Conservation (phyloP, 2,329 filamentous ascomycete species). For the Colletotrichum spaethianum region DNA sequence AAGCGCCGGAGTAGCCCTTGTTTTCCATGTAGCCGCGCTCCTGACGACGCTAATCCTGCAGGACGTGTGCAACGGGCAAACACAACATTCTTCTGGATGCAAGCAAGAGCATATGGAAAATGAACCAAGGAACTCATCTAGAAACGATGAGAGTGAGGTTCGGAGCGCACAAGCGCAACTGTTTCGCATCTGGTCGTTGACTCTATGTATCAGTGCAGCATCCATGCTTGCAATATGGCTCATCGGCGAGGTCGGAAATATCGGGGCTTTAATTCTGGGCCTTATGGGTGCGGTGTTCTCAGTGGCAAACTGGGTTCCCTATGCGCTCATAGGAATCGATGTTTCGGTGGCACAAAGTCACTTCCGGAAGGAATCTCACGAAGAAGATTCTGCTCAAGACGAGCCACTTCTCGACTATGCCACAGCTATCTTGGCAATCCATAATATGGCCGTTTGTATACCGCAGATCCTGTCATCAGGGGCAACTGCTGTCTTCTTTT, state of each 20-base stretch:
- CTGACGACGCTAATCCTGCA: background rate
- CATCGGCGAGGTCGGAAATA: background rate
- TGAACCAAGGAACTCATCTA: too few relatives aligned
- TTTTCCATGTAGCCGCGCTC: background rate
- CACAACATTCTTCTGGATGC: background rate
- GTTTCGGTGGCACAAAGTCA: background rate
- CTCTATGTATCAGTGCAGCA: background rate
- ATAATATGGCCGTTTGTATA: slow-evolving; percentile 3
- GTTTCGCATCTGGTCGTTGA: background rate
- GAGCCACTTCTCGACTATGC: background rate
- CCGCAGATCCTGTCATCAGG: background rate
- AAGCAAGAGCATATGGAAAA: too few relatives aligned
- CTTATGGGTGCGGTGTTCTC: background rate
- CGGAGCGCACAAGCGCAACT: background rate
- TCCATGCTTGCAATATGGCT: background rate
- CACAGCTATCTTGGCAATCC: background rate
- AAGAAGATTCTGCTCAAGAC: background rate
- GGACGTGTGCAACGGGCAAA: background rate
- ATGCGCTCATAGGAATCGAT: background rate
- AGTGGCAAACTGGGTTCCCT: background rate
- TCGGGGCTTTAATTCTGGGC: background rate
- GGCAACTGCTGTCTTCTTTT: background rate
- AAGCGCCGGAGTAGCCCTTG: background rate
- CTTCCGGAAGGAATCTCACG: background rate
- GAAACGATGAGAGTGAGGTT: background rate